Percentiles rank a stretch among this genome's conserved stretches.
Conservation (phyloP, 2,329 filamentous ascomycete genomes). For the Ophioceras dolichostomum region DNA sequence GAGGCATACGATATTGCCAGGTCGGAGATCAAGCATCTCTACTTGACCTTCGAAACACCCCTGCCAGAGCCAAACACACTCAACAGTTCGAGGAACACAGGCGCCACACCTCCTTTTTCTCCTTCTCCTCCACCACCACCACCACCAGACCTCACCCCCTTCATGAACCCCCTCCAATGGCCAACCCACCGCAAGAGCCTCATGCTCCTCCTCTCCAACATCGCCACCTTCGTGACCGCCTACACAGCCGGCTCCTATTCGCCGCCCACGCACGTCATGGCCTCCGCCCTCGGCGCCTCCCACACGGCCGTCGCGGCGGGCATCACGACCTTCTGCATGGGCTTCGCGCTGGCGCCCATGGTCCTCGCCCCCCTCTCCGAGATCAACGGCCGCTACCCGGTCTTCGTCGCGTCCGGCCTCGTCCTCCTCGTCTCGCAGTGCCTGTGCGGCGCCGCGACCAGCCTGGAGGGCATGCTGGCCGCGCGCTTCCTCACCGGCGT, state of each 20-base stretch:
- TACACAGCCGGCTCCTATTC: conserved; percentile 75
- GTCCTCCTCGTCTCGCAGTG: conserved; percentile 61
- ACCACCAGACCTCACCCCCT: conserved; percentile 55
- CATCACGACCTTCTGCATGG: conserved; percentile 70
- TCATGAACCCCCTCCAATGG: conserved; percentile 63
- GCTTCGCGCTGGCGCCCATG: conserved; percentile 80
- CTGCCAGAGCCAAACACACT: conserved; percentile 18
- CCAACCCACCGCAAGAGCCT: conserved; percentile 54
- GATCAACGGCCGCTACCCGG: conserved; percentile 73
- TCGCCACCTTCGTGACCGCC: conserved; percentile 65
- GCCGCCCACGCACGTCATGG: conserved; percentile 54
- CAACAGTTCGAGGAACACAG: neutral
- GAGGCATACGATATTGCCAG: too few relatives aligned
- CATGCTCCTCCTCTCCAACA: conserved; percentile 61
- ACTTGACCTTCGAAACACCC: conserved; percentile 26
- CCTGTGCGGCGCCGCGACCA: conserved; percentile 58
- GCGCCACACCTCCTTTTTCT: too few relatives aligned
- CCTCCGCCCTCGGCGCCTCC: conserved; percentile 29
- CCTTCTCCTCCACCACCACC: too few relatives aligned
- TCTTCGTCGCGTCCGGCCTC: conserved; percentile 63
- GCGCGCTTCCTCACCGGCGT: conserved; percentile 65
- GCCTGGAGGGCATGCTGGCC: conserved; percentile 61
- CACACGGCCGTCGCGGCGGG: conserved; percentile 56
- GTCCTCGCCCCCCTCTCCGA: conserved; percentile 78
- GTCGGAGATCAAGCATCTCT: conserved; percentile 13